Evolutionary conservation across 108 stramenopile genomes (phyloP), one percentile per base, ranked within the genome.

Genomic region (Skeletonema grethae): DNA sequence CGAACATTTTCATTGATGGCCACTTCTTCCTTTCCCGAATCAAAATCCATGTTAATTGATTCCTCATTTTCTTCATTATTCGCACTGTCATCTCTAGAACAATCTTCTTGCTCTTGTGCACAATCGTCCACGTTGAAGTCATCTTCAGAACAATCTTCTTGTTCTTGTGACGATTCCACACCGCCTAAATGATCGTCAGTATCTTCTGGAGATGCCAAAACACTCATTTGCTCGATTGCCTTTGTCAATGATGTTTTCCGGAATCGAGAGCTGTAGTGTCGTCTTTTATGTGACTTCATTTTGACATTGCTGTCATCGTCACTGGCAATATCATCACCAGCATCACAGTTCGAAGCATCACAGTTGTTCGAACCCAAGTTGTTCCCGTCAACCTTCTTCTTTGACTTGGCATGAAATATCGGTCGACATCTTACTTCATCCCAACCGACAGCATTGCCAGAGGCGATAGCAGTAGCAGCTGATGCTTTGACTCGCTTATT

Each of bases 261-360:
- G 64, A 70, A 69, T 5, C 20, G 28, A 30, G 76, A 69, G 34
- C 63, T 41, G 57, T 77, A 77, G 0, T 50, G 56, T 31, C 69
- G 63, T 61, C 58, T 70, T 25, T 65, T 69, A 2, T 65, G 76
- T 41, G 56, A 16, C 36, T 24, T 31, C 38, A 57, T 70, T 28
- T 70, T 12, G 36, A 15, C 34, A 30, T 38, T 3, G 28, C 36
- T 24, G 2, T 0, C 13, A 29, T 29, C 16, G 6, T 24, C 30
- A 20, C 7, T 24, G 5, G n/a, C 46, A 46, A 24, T 22, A 38
- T 28, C 25, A 38, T 9, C 60, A 30, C n/a, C 29, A 38, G 2
- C 25, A 25, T 16, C 60, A 30, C 18, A 64, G 63, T 25, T 67
- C n/a, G n/a, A n/a, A 38, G 2, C 25, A 25, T 16, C 60, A 30